Base-by-base conservation (phyloP, 768 basidiomycete species). In the Hygrophoropsis aurantiaca region DNA sequence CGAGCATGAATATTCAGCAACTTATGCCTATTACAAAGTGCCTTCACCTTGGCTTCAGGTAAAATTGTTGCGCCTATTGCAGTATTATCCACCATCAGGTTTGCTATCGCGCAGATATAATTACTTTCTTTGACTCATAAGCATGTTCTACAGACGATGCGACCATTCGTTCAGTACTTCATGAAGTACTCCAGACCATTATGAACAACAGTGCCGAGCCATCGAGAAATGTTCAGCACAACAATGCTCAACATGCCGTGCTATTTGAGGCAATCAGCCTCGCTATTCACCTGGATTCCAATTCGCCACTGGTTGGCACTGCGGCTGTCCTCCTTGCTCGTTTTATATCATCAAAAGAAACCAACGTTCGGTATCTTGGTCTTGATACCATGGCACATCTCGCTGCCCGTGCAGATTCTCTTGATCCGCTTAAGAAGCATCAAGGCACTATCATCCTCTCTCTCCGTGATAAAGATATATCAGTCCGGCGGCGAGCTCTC, bases 371-470 rank as follows among this genome's bases (percentile, higher is more conserved):
- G 46, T 99, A 99, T 70, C 83, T 99, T 36, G 94, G 97, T 19
- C 77, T 99, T 44, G 95, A 99, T 65, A 95, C 93, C 37, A 93
- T 99, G 88, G 94, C 97, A 3, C 95, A 98, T 72, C 82, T 99
- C 15, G 97, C 97, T 5, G 94, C 94, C 7, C 84, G 92, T 38
- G 87, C 90, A 35, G 94, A 95, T 50, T 90, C 90, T 8, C 76
- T 99, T 24, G 87, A 87, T 11, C 84, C 91, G 8, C 87, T 99
- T 66, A 98, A 98, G 74, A 84, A 83, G 62, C 95, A 98, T 59
- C 97, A 98, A 67, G 84, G 82, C 45, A 97, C 94, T 10, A 97
- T 99, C 65, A 95, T 97, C 49, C 71, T 91, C 27, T 93, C 91
- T 8, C 79, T 99, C 16, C 85, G 94, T 33, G 97, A 99, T 72